A percentile compares a stretch with the other conserved stretches of the same genome.
These are phyloP conservation scores for Cladosporium phlei DNA, from an alignment of 2,329 filamentous ascomycete species.

Conservation along the genomic window DNA sequence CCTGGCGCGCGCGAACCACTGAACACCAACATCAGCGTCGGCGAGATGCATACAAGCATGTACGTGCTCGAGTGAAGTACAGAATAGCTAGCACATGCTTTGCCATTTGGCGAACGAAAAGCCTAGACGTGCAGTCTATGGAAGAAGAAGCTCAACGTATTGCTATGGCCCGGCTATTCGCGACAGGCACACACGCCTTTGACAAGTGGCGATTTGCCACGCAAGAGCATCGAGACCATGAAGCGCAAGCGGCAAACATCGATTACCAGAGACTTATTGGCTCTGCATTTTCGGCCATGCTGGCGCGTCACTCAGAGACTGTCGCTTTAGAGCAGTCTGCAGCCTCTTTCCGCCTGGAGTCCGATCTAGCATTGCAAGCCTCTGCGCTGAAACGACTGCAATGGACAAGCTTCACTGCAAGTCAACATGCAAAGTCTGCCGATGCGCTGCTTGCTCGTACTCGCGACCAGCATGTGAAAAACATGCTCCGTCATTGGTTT, in stretches of 20 bases:
- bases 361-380: constrained; percentile 43
- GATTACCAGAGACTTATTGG: constrained; percentile 29
- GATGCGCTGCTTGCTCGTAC: constrained; percentile 50
- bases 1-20: constrained; percentile 48
- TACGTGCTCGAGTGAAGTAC: constrained; percentile 51
- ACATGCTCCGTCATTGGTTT: constrained; percentile 53
- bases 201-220: constrained; percentile 34
- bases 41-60: constrained; percentile 51
- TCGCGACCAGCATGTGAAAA: constrained; percentile 50
- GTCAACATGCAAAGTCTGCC: constrained; percentile 48
- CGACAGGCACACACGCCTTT: constrained; percentile 30
- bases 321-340: constrained; percentile 39
- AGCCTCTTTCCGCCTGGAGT: constrained; percentile 41
- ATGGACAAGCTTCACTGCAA: constrained; percentile 53
- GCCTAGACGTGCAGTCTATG: constrained; percentile 32
- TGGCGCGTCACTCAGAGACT: constrained; percentile 24
- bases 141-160: constrained; percentile 37
- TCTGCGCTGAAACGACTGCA: constrained; percentile 52
- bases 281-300: constrained; percentile 32
- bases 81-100: constrained; percentile 46
- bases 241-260: constrained; percentile 30
- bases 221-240: constrained; percentile 18
- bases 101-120: constrained; percentile 34
- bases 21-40: constrained; percentile 49
- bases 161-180: constrained; percentile 33